phyloP scores from a whole-genome alignment of 768 basidiomycete species.

The Coprinopsis strossmayeri region DNA sequence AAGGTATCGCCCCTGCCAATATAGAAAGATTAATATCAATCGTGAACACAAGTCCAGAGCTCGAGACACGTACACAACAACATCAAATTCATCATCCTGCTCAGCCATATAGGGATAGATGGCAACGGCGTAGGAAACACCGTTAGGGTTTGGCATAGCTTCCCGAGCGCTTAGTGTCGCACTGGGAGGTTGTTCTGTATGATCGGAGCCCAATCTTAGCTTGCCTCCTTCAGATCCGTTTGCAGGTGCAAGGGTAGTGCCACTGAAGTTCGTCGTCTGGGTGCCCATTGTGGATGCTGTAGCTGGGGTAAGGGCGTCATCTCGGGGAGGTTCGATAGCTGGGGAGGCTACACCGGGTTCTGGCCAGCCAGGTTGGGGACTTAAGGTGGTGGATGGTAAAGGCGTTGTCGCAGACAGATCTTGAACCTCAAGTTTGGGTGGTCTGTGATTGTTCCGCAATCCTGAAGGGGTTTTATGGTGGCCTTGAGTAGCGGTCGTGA shows the following conservation, averaged over 20 bases:
- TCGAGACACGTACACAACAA: slow-evolving; percentile 66
- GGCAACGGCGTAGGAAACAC: slow-evolving; percentile 90
- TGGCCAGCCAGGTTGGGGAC: slow-evolving; percentile 71
- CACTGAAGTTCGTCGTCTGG: slow-evolving; percentile 19
- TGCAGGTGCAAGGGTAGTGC: slow-evolving; percentile 19
- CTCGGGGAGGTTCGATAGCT: slow-evolving; percentile 31
- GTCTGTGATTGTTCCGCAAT: slow-evolving; percentile 43
- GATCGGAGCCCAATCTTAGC: background rate
- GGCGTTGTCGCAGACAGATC: slow-evolving; percentile 47
- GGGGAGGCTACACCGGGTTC: slow-evolving; percentile 61
- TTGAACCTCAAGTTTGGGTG: slow-evolving; percentile 65
- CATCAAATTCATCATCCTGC: slow-evolving; percentile 97
- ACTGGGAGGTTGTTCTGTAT: background rate
- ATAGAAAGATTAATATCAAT: slow-evolving; percentile 4
- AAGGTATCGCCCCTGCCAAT: slow-evolving; percentile 79
- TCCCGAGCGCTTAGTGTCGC: slow-evolving; percentile 17
- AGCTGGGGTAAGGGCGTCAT: slow-evolving; percentile 34
- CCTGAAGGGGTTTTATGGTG: slow-evolving; percentile 35
- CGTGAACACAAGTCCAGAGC: slow-evolving; percentile 14
- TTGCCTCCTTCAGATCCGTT: background rate
- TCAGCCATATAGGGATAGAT: slow-evolving; percentile 99
- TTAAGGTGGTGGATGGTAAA: slow-evolving; percentile 49
- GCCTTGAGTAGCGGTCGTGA: slow-evolving; percentile 37
- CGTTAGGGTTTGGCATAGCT: slow-evolving; percentile 30
- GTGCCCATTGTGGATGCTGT: slow-evolving; percentile 28